Evolutionary conservation across 306 rosid species (phyloP), one percentile per base, ranked within the genome.

Genomic region (Malus fusca): DNA sequence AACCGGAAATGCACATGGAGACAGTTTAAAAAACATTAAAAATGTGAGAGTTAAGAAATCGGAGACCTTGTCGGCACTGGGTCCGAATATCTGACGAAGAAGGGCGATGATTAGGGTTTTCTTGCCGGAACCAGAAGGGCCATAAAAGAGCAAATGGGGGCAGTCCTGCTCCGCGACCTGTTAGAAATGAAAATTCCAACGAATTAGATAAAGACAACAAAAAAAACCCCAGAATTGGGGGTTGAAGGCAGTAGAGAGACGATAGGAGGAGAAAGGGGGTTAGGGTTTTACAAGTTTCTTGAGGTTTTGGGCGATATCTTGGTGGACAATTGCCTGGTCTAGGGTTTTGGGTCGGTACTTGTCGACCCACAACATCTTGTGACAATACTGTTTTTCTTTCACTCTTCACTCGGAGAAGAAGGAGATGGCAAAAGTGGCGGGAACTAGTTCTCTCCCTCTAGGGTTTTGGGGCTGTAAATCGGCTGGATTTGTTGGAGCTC

Each of bases 121-220:
- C 88, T 95, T 95, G 86, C 99, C 97, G 35, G 99, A 88, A 18
- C 99, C 97, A 13, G 99, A 79, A 8, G 99, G 97, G 22, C 99
- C 97, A 79, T 92, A 90, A 83, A 95, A 95, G 28, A 95, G 89
- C 85, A 95, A 87, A 90, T 95, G 99, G 25, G 99, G 97, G 75
- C 97, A 95, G 67, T 95, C 99, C 79, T 90, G 93, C 85, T 95
- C 99, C 8, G 83, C 81, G 2, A 92, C 96, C 97, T 92, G 73
- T 31, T 42, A 42, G 44, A 61, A 26, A 42, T 73, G 22, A 37
- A 33, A 14, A 71, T 11, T 13, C 3, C 14, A 30, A 69, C 14
- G 61, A 66, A 19, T 13, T 35, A 18, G 9, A 37, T 0, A 37
- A 48, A 48, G 12, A 40, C 3, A 40, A 40, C 1, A 40, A 4